phyloP scores from a whole-genome alignment of 2,329 filamentous ascomycete genomes.

The Fusarium buharicum region DNA sequence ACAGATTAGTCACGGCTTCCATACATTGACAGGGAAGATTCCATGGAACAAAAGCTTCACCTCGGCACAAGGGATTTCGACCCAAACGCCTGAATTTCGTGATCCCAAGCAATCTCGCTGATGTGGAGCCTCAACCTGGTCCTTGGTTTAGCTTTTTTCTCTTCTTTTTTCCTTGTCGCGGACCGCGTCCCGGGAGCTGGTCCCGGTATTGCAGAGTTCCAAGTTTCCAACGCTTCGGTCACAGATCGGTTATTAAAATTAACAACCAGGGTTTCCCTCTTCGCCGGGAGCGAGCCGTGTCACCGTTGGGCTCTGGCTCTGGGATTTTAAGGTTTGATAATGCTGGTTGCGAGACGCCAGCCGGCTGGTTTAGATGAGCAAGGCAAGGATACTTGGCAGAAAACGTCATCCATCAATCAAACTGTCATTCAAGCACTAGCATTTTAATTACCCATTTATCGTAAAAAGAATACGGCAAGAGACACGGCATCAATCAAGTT shows the following conservation, averaged over 20 bases:
- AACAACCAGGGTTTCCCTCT: conserved; percentile 9
- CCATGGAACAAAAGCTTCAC: conserved; percentile 21
- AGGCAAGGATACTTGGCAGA: background rate
- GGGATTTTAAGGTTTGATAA: conserved; percentile 17
- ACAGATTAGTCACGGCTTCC: conserved; percentile 11
- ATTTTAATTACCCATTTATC: conserved; percentile 1
- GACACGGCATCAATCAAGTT: conserved; percentile 2
- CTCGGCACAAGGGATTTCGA: conserved; percentile 15
- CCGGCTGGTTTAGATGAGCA: background rate
- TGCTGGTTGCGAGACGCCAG: conserved; percentile 15
- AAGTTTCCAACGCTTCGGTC: conserved; percentile 28
- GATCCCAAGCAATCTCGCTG: conserved; percentile 34
- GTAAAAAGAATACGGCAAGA: conserved; percentile 1
- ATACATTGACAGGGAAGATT: conserved; percentile 30
- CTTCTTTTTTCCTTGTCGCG: conserved; percentile 9
- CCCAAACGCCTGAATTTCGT: conserved; percentile 11
- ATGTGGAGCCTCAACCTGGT: background rate
- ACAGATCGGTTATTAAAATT: conserved; percentile 23
- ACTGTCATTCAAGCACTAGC: background rate
- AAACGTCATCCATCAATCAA: conserved; percentile 19
- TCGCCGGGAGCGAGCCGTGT: conserved; percentile 10
- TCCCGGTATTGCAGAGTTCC: conserved; percentile 19
- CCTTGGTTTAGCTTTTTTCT: conserved; percentile 6
- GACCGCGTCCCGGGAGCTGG: conserved; percentile 21
- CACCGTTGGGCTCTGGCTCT: conserved; percentile 6